Percentiles rank a stretch among this genome's conserved stretches.
Evolutionary conservation across 1,284 basidiomycete species (phyloP).

Genomic region (Fomitopsis schrenkii): DNA sequence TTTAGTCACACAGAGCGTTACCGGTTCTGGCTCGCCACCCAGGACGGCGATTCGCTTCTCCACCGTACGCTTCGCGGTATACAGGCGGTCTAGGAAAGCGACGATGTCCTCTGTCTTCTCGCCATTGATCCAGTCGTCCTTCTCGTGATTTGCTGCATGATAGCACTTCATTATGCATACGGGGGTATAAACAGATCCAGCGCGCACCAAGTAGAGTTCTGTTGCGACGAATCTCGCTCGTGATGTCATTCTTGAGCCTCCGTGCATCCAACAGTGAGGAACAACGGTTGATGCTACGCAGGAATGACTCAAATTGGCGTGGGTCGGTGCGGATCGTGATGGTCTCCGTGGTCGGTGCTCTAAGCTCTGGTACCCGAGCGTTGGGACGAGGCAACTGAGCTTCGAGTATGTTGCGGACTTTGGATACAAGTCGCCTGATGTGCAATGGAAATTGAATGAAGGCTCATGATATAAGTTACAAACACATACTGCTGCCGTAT

Average conservation of each 20-base stretch:
- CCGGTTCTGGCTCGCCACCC: slow-evolving; percentile 64
- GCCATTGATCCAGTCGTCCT: slow-evolving; percentile 80
- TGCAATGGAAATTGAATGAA: not conserved
- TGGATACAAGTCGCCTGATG: slow-evolving; percentile 72
- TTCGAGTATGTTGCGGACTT: slow-evolving; percentile 80
- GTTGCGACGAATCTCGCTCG: slow-evolving; percentile 82
- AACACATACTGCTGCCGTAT: slow-evolving; percentile 82
- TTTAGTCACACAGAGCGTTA: slow-evolving; percentile 18
- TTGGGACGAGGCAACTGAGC: slow-evolving; percentile 63
- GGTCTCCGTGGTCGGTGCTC: slow-evolving; percentile 47
- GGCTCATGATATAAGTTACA: not conserved
- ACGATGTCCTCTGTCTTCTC: slow-evolving; percentile 81
- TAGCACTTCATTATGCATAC: not conserved
- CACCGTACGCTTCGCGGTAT: slow-evolving; percentile 81
- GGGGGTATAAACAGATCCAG: not conserved
- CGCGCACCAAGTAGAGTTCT: slow-evolving; percentile 61
- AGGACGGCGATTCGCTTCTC: slow-evolving; percentile 82
- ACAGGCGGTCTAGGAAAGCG: slow-evolving; percentile 84
- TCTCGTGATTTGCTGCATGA: slow-evolving; percentile 67
- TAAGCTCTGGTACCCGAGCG: slow-evolving; percentile 32
- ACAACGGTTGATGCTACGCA: slow-evolving; percentile 78
- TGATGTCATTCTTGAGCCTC: slow-evolving; percentile 86
- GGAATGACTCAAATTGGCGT: slow-evolving; percentile 85
- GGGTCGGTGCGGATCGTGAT: slow-evolving; percentile 76
- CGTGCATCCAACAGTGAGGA: slow-evolving; percentile 85